Evolutionary conservation across 2,329 filamentous ascomycete genomes (phyloP).

Genomic region (Penicillium sp.): DNA sequence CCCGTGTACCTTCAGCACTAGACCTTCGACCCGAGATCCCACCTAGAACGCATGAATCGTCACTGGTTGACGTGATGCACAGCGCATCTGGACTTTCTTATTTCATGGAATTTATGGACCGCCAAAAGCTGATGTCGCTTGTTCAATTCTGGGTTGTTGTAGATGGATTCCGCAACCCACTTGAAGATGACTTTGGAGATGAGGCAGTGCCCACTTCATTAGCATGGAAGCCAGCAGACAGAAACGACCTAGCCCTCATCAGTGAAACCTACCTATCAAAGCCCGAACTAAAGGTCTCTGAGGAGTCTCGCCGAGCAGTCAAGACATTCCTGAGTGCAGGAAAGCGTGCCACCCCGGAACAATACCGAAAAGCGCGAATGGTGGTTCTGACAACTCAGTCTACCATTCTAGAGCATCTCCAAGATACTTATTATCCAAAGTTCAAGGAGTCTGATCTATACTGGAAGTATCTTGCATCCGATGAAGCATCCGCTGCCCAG

Average conservation of each 20-base stretch:
- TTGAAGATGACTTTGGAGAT: constrained; percentile 82
- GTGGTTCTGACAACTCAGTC: constrained; percentile 82
- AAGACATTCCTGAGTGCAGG: constrained; percentile 77
- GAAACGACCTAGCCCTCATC: constrained; percentile 85
- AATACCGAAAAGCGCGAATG: constrained; percentile 79
- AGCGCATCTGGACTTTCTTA: constrained; percentile 90
- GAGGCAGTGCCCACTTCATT: constrained; percentile 62
- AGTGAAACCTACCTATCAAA: constrained; percentile 84
- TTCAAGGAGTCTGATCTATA: constrained; percentile 94
- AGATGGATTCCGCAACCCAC: constrained; percentile 88
- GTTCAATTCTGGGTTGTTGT: constrained; percentile 99
- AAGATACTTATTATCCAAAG: constrained; percentile 72
- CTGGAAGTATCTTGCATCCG: constrained; percentile 91
- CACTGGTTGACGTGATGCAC: constrained; percentile 80
- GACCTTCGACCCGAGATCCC: constrained; percentile 39
- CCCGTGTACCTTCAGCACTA: constrained; percentile 32
- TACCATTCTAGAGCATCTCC: constrained; percentile 78
- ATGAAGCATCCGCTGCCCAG: constrained; percentile 56
- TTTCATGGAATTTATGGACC: constrained; percentile 99
- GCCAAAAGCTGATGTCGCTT: constrained; percentile 78
- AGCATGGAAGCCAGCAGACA: constrained; percentile 79
- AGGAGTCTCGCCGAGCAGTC: constrained; percentile 68
- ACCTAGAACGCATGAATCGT: constrained; percentile 71
- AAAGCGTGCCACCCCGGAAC: constrained; percentile 69
- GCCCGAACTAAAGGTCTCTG: constrained; percentile 75